phyloP scores from a whole-genome alignment of 140 eudicot species.

The Flaveria floridana region DNA sequence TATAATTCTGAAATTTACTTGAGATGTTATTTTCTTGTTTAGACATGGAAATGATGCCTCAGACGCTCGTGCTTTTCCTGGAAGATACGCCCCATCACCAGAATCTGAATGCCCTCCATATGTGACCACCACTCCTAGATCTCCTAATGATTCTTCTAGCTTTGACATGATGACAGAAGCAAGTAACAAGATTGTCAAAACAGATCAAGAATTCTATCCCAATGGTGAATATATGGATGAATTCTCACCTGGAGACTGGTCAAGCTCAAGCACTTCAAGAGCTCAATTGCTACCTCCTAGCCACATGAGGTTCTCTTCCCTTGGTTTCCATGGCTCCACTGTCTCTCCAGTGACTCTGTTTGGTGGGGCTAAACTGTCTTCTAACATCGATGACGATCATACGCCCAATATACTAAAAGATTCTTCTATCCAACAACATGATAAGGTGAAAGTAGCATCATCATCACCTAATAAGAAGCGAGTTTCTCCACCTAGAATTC shows the following conservation, averaged over 20 bases:
- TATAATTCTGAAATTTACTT: background rate
- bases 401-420: conserved; percentile 68
- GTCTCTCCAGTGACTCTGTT: conserved; percentile 40
- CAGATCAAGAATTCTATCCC: conserved; percentile 35
- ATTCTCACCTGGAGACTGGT: conserved; percentile 40
- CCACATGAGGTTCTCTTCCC: conserved; percentile 30
- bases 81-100: conserved; percentile 43
- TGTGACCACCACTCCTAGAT: conserved; percentile 31
- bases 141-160: conserved; percentile 35
- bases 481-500: conserved; percentile 70
- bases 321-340: conserved; percentile 46
- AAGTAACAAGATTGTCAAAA: conserved; percentile 26
- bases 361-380: conserved; percentile 33
- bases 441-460: conserved; percentile 43
- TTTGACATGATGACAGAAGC: conserved; percentile 30
- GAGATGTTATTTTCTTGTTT: conserved; percentile 24
- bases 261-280: conserved; percentile 28
- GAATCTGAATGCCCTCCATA: conserved; percentile 44
- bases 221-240: conserved; percentile 33
- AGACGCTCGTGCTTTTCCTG: conserved; percentile 39
- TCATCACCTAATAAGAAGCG: conserved; percentile 84
- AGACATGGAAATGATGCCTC: conserved; percentile 54
- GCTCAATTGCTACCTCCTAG: conserved; percentile 31
- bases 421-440: conserved; percentile 27
- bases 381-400: conserved; percentile 50